Percentiles rank a stretch among this genome's conserved stretches.
Conservation (phyloP, 148 eudicot genomes). For the Rhododendron griersonianum region DNA sequence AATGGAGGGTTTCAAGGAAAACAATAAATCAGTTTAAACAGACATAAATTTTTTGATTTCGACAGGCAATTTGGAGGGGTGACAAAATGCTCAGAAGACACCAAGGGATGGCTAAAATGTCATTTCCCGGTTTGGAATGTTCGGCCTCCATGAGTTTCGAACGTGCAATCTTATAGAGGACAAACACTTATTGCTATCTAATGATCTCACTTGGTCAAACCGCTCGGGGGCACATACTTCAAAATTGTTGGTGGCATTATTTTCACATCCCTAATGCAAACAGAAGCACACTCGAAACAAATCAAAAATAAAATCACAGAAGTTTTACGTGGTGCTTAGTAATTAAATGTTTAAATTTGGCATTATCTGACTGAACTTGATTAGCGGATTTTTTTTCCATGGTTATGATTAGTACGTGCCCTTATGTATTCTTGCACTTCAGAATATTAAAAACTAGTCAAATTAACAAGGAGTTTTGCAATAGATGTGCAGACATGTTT, state of each 20-base stretch:
- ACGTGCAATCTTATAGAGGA: not conserved
- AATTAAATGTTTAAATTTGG: not conserved
- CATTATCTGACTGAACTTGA: not conserved
- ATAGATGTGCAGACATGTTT: too few relatives aligned
- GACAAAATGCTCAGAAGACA: too few relatives aligned
- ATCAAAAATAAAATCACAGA: not conserved
- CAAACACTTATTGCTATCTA: not conserved
- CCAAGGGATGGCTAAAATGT: too few relatives aligned
- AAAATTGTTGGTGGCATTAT: not conserved
- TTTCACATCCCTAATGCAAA: not conserved
- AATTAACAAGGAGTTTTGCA: too few relatives aligned
- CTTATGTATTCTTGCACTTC: too few relatives aligned
- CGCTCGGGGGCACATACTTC: not conserved
- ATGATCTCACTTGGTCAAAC: not conserved
- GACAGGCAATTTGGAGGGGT: not conserved
- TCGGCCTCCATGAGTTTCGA: too few relatives aligned
- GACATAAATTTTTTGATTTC: not conserved
- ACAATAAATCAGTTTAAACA: not conserved
- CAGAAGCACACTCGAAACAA: not conserved
- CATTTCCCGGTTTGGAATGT: too few relatives aligned
- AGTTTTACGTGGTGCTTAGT: not conserved
- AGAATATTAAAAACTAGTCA: too few relatives aligned
- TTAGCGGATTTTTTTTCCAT: too few relatives aligned
- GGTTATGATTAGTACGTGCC: too few relatives aligned
- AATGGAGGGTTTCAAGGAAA: not conserved